These are phyloP conservation scores for Scheffersomyces parashehatae DNA, from an alignment of 1,139 yeast species.

Conservation along the genomic window DNA sequence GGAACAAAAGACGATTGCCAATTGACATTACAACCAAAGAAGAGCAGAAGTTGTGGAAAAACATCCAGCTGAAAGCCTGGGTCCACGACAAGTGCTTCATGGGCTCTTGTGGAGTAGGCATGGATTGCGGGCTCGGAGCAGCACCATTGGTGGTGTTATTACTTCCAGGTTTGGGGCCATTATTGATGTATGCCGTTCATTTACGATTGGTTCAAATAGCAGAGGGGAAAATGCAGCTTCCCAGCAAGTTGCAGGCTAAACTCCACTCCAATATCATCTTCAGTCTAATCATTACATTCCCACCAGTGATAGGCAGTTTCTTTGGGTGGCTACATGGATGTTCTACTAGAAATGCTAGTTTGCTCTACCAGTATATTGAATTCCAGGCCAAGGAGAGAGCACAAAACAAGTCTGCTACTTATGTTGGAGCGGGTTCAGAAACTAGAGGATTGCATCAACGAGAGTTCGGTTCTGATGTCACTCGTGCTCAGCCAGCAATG, in stretches of 20 bases:
- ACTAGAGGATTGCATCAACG: constrained; percentile 3
- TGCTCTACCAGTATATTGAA: constrained; percentile 57
- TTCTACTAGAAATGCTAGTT: constrained; percentile 85
- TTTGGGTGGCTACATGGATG: constrained; percentile 82
- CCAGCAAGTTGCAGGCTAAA: constrained; percentile 58
- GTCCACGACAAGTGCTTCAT: constrained; percentile 75
- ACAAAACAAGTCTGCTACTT: constrained; percentile 19
- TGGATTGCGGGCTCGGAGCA: constrained; percentile 77
- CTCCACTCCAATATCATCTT: constrained; percentile 72
- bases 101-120: constrained; percentile 69
- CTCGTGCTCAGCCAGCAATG: not conserved
- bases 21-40: constrained; percentile 51
- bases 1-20: constrained; percentile 58
- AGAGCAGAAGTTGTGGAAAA: constrained; percentile 71
- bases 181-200: constrained; percentile 76
- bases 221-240: constrained; percentile 55
- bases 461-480: not conserved
- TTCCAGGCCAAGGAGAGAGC: constrained; percentile 33
- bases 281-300: constrained; percentile 71
- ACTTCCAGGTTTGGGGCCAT: constrained; percentile 77
- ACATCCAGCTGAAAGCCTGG: constrained; percentile 80
- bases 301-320: constrained; percentile 77
- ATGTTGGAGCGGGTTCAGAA: constrained; percentile 19
- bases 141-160: constrained; percentile 67
- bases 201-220: constrained; percentile 63